These are phyloP conservation scores for Daldinia childiae DNA, from an alignment of 495 filamentous ascomycete genomes.

Conservation along the genomic window DNA sequence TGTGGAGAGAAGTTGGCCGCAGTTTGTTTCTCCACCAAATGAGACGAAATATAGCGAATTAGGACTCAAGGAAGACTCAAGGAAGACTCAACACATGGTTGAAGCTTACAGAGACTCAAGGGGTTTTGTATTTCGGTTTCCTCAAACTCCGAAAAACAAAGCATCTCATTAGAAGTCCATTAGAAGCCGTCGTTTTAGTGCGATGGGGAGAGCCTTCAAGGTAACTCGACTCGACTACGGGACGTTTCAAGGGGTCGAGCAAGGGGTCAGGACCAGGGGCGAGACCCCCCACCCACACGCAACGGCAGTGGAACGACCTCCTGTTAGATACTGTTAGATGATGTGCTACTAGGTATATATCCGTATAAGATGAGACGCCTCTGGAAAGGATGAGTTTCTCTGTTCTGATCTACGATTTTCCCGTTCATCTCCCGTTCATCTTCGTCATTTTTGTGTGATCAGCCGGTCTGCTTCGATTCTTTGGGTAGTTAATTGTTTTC, in stretches of 20 bases:
- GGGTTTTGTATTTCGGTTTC: conserved; percentile 4
- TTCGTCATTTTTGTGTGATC: conserved; percentile 14
- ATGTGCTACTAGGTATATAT: conserved; percentile 18
- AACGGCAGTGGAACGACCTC: conserved; percentile 16
- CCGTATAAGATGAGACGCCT: conserved; percentile 20
- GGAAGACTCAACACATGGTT: neutral
- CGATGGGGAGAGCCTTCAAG: neutral
- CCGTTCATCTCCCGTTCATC: conserved; percentile 12
- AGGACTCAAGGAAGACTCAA: neutral
- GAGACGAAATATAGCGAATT: neutral
- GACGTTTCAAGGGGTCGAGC: conserved; percentile 5
- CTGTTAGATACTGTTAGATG: conserved; percentile 6
- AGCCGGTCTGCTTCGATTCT: conserved; percentile 41
- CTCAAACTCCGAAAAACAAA: neutral
- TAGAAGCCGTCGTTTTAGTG: conserved; percentile 2
- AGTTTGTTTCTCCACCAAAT: neutral
- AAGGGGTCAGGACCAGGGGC: neutral
- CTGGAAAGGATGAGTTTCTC: conserved; percentile 1
- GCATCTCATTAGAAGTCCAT: neutral
- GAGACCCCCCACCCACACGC: neutral
- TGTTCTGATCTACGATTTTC: conserved; percentile 23
- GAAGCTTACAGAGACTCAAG: neutral
- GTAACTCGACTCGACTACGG: conserved; percentile 5
- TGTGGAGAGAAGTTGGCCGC: conserved; percentile 1
- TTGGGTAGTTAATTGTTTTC: conserved; percentile 24